These are phyloP conservation scores for Phytophthora pini DNA, from an alignment of 352 stramenopile species.

Conservation along the genomic window DNA sequence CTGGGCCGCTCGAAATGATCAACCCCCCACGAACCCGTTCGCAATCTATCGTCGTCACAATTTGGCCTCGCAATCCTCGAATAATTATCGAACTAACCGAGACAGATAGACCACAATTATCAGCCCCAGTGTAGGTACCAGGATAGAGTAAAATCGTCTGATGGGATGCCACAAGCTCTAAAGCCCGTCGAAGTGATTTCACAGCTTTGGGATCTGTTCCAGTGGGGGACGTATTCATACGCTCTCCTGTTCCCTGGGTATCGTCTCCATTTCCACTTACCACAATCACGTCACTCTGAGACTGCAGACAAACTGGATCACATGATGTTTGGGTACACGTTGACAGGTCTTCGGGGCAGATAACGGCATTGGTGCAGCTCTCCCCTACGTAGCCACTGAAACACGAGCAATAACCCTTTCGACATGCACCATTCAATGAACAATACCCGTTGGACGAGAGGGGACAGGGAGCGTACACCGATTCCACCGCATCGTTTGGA, in stretches of 20 bases:
- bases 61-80: constrained; percentile 44
- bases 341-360: constrained; percentile 48
- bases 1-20: constrained; percentile 22
- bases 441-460: constrained; percentile 36
- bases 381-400: constrained; percentile 68
- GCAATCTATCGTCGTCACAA: constrained; percentile 54
- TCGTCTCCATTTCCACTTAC: constrained; percentile 63
- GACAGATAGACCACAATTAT: constrained; percentile 53
- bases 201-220: constrained; percentile 66
- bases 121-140: constrained; percentile 37
- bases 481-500: constrained; percentile 2
- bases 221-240: constrained; percentile 52
- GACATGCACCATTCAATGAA: constrained; percentile 57
- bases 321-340: constrained; percentile 41
- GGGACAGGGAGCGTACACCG: constrained; percentile 44
- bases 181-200: constrained; percentile 46
- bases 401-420: constrained; percentile 49
- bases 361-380: constrained; percentile 63
- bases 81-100: constrained; percentile 36
- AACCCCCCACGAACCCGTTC: constrained; percentile 26
- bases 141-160: constrained; percentile 65
- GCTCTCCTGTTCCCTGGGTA: constrained; percentile 53
- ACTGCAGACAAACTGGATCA: constrained; percentile 49
- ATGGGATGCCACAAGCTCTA: constrained; percentile 35
- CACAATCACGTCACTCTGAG: constrained; percentile 43